Conservation (phyloP, 768 basidiomycete species). For the Mycena alexandri region DNA sequence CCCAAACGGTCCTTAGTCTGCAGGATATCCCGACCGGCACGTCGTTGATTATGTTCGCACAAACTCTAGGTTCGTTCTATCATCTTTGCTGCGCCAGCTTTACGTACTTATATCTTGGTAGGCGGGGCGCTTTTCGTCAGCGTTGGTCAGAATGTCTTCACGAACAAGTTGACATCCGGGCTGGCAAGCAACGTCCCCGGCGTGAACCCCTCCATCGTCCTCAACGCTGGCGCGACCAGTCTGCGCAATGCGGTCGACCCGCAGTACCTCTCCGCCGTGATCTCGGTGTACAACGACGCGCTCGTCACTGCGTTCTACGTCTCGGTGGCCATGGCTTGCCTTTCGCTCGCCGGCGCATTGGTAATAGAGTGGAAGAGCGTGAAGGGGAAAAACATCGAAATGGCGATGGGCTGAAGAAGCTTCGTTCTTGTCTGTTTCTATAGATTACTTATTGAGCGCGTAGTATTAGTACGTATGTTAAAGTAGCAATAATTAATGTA, state of each 20-base stretch:
- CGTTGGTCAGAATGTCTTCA: conserved; percentile 40
- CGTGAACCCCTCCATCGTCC: conserved; percentile 18
- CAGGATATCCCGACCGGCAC: conserved; percentile 39
- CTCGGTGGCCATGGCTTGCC: conserved; percentile 25
- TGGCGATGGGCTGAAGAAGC: conserved; percentile 23
- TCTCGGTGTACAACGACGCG: conserved; percentile 30
- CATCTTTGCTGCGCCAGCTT: too few species aligned
- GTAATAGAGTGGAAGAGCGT: conserved; percentile 33
- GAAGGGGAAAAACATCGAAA: conserved; percentile 32
- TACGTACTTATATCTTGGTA: neutral
- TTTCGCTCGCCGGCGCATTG: conserved; percentile 18
- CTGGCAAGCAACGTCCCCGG: conserved; percentile 20
- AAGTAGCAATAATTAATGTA: too few species aligned
- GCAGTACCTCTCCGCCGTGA: conserved; percentile 19
- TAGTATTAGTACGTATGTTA: too few species aligned
- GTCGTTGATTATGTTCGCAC: conserved; percentile 40
- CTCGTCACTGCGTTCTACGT: conserved; percentile 27
- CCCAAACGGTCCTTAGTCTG: conserved; percentile 37
- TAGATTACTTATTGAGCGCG: too few species aligned
- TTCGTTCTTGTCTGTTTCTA: neutral
- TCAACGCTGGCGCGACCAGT: conserved; percentile 31
- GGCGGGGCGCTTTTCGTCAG: conserved; percentile 40
- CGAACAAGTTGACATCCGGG: conserved; percentile 23
- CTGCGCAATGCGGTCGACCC: conserved; percentile 17
- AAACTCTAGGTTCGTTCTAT: conserved; percentile 30